A percentile compares a stretch with the other conserved stretches of the same genome.
Conservation (phyloP, 176 grass and related monocot species). For the Paspalum vaginatum region DNA sequence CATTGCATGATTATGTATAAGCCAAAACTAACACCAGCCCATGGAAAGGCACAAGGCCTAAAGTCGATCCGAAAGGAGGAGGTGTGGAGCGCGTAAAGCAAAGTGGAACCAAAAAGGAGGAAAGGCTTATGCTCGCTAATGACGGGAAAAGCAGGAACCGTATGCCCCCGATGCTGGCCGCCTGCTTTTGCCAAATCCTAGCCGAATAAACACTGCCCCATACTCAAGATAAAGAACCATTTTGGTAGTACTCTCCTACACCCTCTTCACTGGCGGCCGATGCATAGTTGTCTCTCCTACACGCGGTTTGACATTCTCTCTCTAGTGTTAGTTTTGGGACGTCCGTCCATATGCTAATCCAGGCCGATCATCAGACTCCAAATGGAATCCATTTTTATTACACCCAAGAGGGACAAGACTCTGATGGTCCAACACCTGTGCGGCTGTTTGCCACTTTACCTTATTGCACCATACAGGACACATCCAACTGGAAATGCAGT, state of each 20-base stretch:
- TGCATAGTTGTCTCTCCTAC: neutral
- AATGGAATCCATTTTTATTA: conserved; percentile 29
- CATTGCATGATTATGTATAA: conserved; percentile 5
- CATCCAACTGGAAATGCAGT: conserved; percentile 33
- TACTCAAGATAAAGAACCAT: conserved; percentile 24
- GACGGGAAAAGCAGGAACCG: conserved; percentile 59
- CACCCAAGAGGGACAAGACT: neutral
- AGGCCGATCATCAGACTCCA: neutral
- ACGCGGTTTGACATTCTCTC: conserved; percentile 17
- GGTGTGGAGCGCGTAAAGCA: conserved; percentile 46
- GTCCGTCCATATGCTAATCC: neutral
- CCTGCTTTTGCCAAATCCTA: conserved; percentile 36
- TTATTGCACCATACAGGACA: neutral
- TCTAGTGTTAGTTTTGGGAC: conserved; percentile 26
- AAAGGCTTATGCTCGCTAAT: conserved; percentile 42
- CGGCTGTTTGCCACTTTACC: neutral
- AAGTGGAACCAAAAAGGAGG: conserved; percentile 39
- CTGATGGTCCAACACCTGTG: neutral
- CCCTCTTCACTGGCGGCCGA: neutral
- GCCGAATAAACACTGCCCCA: conserved; percentile 36
- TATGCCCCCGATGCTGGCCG: conserved; percentile 51
- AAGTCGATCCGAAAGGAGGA: conserved; percentile 38
- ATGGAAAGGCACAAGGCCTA: conserved; percentile 37
- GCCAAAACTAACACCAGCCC: conserved; percentile 31
- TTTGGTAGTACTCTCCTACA: conserved; percentile 17